These are phyloP conservation scores for Globisporangium viniferum DNA, from an alignment of 352 stramenopile genomes.

Conservation along the genomic window DNA sequence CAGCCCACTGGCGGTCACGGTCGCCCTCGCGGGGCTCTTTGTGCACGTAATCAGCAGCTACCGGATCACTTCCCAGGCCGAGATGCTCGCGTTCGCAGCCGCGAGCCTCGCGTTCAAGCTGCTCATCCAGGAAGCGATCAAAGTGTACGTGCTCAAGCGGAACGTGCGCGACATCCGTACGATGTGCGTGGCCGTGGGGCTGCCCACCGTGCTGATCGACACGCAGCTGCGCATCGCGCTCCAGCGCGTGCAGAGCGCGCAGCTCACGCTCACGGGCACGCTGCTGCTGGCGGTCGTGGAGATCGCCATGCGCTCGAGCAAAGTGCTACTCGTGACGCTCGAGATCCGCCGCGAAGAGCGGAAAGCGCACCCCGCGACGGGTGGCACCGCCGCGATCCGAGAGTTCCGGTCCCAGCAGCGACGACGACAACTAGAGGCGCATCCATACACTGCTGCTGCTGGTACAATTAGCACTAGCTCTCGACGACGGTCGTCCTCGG, in stretches of 20 bases:
- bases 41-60: conserved; percentile 12
- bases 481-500: conserved; percentile 1
- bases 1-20: background rate
- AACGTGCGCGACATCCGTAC: conserved; percentile 12
- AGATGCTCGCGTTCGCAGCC: conserved; percentile 13
- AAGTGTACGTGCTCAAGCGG: conserved; percentile 21
- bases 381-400: background rate
- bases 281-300: conserved; percentile 26
- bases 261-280: conserved; percentile 19
- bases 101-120: conserved; percentile 19
- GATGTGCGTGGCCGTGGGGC: conserved; percentile 23
- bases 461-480: background rate
- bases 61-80: background rate
- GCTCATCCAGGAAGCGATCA: conserved; percentile 21
- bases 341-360: conserved; percentile 10
- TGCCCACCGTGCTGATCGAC: conserved; percentile 28
- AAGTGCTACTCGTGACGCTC: conserved; percentile 18
- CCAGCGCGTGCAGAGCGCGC: conserved; percentile 14
- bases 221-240: conserved; percentile 25
- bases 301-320: conserved; percentile 22
- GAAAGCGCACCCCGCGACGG: background rate
- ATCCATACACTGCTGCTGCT: background rate
- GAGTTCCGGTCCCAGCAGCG: background rate
- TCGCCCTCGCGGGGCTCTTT: conserved; percentile 8
- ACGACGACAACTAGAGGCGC: background rate